These are phyloP conservation scores for Nicotiana paniculata DNA, from an alignment of 257 asterid species.

Conservation along the genomic window DNA sequence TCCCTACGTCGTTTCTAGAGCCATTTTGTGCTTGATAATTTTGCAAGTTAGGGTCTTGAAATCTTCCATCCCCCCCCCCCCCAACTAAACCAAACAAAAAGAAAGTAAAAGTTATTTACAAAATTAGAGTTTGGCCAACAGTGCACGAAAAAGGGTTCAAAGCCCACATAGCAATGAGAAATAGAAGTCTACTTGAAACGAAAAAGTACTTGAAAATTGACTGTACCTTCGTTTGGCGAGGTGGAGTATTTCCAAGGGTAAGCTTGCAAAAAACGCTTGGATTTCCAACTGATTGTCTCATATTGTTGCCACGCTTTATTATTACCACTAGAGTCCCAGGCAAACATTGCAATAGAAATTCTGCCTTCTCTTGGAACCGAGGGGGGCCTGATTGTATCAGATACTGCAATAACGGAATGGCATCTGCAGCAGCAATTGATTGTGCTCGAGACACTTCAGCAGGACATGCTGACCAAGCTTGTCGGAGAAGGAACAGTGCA, in stretches of 20 bases:
- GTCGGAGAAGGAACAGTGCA: slow-evolving; percentile 82
- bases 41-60: neutral
- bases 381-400: slow-evolving; percentile 97
- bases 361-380: slow-evolving; percentile 92
- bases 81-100: too few species aligned
- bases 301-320: slow-evolving; percentile 87
- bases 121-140: neutral
- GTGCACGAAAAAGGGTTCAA: neutral
- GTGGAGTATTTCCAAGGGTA: slow-evolving; percentile 88
- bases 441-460: slow-evolving; percentile 97
- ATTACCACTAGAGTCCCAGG: slow-evolving; percentile 89
- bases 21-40: neutral
- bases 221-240: slow-evolving; percentile 81
- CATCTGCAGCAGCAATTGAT: slow-evolving; percentile 95
- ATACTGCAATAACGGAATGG: slow-evolving; percentile 84
- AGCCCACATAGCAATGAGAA: neutral
- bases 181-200: neutral
- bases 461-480: slow-evolving; percentile 99
- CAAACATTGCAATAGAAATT: slow-evolving; percentile 82
- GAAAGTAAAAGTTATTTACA: neutral
- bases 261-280: slow-evolving; percentile 93
- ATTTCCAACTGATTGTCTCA: slow-evolving; percentile 97
- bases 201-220: neutral
- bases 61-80: too few species aligned
- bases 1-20: neutral